phyloP scores from a whole-genome alignment of 2,329 filamentous ascomycete species.

The Paecilomyces dactylethromorphus region DNA sequence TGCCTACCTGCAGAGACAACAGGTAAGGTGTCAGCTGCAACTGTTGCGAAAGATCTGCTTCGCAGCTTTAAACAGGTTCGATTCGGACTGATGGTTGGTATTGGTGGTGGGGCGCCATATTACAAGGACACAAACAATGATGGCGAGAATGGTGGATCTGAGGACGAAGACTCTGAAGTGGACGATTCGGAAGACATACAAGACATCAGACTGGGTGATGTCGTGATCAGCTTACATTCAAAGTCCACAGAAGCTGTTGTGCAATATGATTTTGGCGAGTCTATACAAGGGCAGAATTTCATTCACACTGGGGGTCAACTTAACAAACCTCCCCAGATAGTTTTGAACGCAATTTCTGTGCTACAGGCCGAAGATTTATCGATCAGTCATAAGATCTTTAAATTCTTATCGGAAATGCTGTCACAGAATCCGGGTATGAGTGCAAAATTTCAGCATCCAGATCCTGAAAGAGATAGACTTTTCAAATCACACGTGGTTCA shows the following conservation, averaged over 20 bases:
- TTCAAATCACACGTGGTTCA: too few relatives aligned
- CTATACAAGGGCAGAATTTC: neutral
- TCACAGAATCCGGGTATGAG: too few relatives aligned
- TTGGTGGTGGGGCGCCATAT: constrained; percentile 5
- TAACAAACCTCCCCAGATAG: neutral
- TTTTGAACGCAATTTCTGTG: too few relatives aligned
- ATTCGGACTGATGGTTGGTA: constrained; percentile 7
- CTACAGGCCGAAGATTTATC: too few relatives aligned
- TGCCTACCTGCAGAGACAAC: neutral
- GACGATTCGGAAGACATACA: neutral
- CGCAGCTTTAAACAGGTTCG: constrained; percentile 3
- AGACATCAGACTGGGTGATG: constrained; percentile 5
- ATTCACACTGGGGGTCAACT: neutral
- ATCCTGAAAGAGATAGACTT: too few relatives aligned
- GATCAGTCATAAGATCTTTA: neutral
- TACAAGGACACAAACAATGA: too few relatives aligned
- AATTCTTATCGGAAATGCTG: neutral
- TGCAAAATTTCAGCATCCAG: too few relatives aligned
- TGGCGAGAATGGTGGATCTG: too few relatives aligned
- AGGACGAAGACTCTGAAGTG: neutral
- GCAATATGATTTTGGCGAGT: constrained; percentile 2
- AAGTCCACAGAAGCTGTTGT: neutral
- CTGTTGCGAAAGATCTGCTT: constrained; percentile 7
- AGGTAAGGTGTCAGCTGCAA: constrained; percentile 7
- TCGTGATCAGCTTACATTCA: constrained; percentile 1